These are phyloP conservation scores for Tuber indicum DNA, from an alignment of 495 filamentous ascomycete species.

Conservation along the genomic window DNA sequence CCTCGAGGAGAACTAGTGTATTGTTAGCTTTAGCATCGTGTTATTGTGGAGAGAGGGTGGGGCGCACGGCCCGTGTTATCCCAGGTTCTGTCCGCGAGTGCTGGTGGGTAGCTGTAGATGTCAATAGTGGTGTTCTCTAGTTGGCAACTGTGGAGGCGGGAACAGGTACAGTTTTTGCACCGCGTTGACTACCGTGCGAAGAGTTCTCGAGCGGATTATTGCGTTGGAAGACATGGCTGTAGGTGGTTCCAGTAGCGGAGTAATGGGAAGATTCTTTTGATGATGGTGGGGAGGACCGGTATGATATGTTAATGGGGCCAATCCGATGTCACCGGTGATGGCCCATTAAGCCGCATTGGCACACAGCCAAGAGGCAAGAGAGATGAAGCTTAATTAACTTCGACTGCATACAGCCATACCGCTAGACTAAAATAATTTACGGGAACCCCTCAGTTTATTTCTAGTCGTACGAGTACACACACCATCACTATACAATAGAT, in stretches of 20 bases:
- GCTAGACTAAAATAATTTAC: background rate
- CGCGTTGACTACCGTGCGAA: slow-evolving; percentile 67
- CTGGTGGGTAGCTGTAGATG: slow-evolving; percentile 62
- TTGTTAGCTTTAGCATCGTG: slow-evolving; percentile 1
- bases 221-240: background rate
- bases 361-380: background rate
- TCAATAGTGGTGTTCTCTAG: slow-evolving; percentile 19
- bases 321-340: background rate
- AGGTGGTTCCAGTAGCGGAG: background rate
- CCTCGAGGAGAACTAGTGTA: slow-evolving; percentile 64
- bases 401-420: background rate
- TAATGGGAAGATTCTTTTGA: background rate
- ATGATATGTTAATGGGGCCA: background rate
- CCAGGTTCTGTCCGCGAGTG: slow-evolving; percentile 80
- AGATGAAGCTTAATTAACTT: background rate
- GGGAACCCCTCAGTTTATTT: background rate
- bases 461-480: background rate
- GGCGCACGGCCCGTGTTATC: slow-evolving; percentile 81
- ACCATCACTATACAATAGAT: background rate
- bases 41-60: background rate
- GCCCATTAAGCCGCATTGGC: background rate
- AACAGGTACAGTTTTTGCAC: slow-evolving; percentile 67
- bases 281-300: background rate
- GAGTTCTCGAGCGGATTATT: slow-evolving; percentile 57
- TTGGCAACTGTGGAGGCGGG: slow-evolving; percentile 15